A percentile compares a stretch with the other conserved stretches of the same genome.
Conservation (phyloP, 768 basidiomycete species). For the Pleurotus ostreatus region DNA sequence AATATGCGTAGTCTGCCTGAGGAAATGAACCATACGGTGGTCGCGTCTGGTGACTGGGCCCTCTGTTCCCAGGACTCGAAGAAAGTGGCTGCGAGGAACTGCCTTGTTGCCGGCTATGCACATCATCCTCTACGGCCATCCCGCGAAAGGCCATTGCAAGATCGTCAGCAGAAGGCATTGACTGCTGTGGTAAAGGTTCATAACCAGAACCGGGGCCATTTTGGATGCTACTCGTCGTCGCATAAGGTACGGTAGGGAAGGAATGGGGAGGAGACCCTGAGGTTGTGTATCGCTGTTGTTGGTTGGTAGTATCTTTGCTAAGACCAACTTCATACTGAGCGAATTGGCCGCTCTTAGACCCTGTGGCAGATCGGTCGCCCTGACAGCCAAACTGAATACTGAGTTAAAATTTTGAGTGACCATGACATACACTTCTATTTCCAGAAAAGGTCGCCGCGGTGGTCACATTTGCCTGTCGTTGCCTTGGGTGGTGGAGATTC, state of each 20-base stretch:
- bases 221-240: conserved; percentile 1
- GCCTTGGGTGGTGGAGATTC: conserved; percentile 41
- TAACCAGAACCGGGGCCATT: conserved; percentile 13
- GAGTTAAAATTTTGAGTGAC: conserved; percentile 8
- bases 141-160: conserved; percentile 56
- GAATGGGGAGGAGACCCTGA: conserved; percentile 10
- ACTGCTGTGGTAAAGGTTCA: conserved; percentile 28
- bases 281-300: conserved; percentile 38
- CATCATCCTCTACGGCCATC: conserved; percentile 25
- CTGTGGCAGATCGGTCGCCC: conserved; percentile 41
- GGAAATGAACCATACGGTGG: conserved; percentile 47
- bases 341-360: conserved; percentile 42
- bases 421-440: conserved; percentile 34
- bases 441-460: conserved; percentile 30
- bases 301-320: conserved; percentile 33
- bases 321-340: conserved; percentile 49
- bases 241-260: conserved; percentile 5
- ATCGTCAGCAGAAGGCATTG: conserved; percentile 35
- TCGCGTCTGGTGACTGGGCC: conserved; percentile 36
- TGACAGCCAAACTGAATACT: conserved; percentile 20
- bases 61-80: conserved; percentile 21
- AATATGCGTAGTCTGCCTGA: conserved; percentile 60
- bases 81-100: background rate
- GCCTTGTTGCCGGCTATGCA: conserved; percentile 13
- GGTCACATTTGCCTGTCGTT: conserved; percentile 38